Evolutionary conservation across 1,284 basidiomycete genomes (phyloP).

Genomic region (Pascua guehoae): DNA sequence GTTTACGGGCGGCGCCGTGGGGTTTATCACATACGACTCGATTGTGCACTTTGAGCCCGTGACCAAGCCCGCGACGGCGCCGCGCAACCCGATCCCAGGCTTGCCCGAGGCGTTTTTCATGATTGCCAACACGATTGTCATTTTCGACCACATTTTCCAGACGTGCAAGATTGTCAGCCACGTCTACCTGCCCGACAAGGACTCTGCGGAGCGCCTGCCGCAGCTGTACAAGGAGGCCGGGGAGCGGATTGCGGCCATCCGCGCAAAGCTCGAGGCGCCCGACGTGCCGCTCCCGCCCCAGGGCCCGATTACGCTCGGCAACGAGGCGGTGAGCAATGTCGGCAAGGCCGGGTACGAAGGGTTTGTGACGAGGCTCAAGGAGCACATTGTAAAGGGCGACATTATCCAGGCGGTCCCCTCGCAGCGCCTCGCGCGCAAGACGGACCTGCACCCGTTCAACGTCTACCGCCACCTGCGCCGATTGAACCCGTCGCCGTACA

Average conservation of each 20-base stretch:
- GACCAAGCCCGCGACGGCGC: conserved; percentile 59
- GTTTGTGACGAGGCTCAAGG: conserved; percentile 88
- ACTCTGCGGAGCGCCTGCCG: conserved; percentile 56
- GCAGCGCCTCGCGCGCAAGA: conserved; percentile 80
- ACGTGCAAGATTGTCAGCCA: conserved; percentile 93
- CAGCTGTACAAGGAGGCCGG: conserved; percentile 80
- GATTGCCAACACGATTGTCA: conserved; percentile 88
- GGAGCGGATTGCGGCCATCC: conserved; percentile 69
- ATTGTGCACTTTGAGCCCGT: conserved; percentile 96
- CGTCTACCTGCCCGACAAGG: conserved; percentile 69
- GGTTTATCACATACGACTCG: conserved; percentile 95
- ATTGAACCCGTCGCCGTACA: conserved; percentile 96
- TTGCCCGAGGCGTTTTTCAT: conserved; percentile 97
- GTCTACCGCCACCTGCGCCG: conserved; percentile 88
- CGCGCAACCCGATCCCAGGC: conserved; percentile 68
- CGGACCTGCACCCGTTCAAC: conserved; percentile 93
- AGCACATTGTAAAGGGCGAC: conserved; percentile 92
- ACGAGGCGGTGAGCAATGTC: conserved; percentile 78
- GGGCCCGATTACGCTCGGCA: conserved; percentile 54
- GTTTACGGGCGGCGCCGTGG: conserved; percentile 94
- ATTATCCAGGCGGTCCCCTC: conserved; percentile 99
- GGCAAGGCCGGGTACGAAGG: conserved; percentile 88
- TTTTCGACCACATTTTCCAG: conserved; percentile 97
- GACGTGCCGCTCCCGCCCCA: conserved; percentile 59
- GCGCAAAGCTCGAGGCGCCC: conserved; percentile 61